These are phyloP conservation scores for Bonia amplexicaulis DNA, from an alignment of 176 grass and related monocot species.

Conservation along the genomic window DNA sequence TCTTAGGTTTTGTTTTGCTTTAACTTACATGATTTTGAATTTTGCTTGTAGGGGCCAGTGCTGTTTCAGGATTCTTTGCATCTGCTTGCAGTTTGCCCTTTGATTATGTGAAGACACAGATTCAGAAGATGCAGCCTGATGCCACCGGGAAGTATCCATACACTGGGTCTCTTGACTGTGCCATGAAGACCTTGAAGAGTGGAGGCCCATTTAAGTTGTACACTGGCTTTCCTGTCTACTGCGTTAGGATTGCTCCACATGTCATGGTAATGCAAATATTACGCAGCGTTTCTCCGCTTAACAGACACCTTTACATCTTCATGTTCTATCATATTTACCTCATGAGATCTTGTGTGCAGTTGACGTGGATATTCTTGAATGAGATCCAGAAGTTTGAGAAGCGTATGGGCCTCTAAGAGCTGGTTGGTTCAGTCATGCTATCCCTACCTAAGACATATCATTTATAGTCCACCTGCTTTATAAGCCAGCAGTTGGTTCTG, in stretches of 20 bases:
- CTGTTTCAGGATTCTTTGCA: slow-evolving; percentile 88
- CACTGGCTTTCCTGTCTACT: slow-evolving; percentile 93
- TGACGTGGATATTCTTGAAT: slow-evolving; percentile 99
- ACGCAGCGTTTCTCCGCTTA: background rate
- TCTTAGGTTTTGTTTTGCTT: background rate
- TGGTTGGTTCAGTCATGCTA: background rate
- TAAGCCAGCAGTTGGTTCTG: slow-evolving; percentile 20
- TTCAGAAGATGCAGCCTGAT: slow-evolving; percentile 98
- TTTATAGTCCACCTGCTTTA: slow-evolving; percentile 7
- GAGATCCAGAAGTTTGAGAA: slow-evolving; percentile 83
- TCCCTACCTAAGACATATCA: background rate
- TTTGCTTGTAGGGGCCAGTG: slow-evolving; percentile 75
- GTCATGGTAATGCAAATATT: slow-evolving; percentile 68
- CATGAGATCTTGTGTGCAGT: slow-evolving; percentile 48
- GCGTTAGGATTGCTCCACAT: slow-evolving; percentile 84
- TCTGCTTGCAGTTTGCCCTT: slow-evolving; percentile 94
- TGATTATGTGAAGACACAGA: slow-evolving; percentile 95
- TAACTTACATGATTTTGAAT: background rate
- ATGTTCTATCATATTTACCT: slow-evolving; percentile 3
- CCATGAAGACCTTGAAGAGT: slow-evolving; percentile 74
- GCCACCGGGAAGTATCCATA: slow-evolving; percentile 87
- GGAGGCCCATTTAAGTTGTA: slow-evolving; percentile 94
- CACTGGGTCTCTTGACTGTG: slow-evolving; percentile 80
- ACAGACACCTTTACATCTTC: background rate
- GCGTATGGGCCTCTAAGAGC: slow-evolving; percentile 51